A percentile compares a stretch with the other conserved stretches of the same genome.
These are phyloP conservation scores for Pyrenula aspistea DNA, from an alignment of 495 filamentous ascomycete genomes.

Conservation along the genomic window DNA sequence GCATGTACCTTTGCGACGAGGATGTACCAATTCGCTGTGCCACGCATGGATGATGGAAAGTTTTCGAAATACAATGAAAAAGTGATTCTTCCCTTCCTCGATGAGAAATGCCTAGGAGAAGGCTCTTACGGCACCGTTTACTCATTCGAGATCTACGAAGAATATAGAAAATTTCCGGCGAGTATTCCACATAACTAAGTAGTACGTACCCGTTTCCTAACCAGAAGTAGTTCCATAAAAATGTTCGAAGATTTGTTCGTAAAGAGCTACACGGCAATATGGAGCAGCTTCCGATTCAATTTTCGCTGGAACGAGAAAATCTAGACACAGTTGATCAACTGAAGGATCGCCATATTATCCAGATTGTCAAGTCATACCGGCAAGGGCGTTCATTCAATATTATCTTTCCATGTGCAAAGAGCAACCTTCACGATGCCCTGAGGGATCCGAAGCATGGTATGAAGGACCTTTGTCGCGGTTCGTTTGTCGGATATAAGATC, in stretches of 20 bases:
- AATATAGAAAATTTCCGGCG: not conserved
- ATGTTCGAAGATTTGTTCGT: not conserved
- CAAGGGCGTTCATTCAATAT: not conserved
- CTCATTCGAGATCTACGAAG: not conserved
- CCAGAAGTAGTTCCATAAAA: not conserved
- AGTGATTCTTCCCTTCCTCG: not conserved
- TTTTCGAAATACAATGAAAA: not conserved
- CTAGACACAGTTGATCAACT: not conserved
- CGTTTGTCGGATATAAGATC: not conserved
- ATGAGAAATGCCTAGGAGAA: not conserved
- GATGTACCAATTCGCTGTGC: not conserved
- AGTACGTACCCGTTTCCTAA: not conserved
- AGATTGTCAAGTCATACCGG: not conserved
- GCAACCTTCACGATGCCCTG: not conserved
- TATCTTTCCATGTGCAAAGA: not conserved
- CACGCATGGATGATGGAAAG: not conserved
- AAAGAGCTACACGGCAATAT: not conserved
- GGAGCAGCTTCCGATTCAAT: not conserved
- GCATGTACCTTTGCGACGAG: not conserved
- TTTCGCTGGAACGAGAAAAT: not conserved
- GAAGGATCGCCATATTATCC: not conserved
- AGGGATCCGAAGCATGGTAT: no score
- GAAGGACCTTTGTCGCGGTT: no score
- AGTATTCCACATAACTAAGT: not conserved
- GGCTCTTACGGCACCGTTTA: not conserved